These are phyloP conservation scores for Yarrowia phangngaensis DNA, from an alignment of 805 yeast species.

Conservation along the genomic window DNA sequence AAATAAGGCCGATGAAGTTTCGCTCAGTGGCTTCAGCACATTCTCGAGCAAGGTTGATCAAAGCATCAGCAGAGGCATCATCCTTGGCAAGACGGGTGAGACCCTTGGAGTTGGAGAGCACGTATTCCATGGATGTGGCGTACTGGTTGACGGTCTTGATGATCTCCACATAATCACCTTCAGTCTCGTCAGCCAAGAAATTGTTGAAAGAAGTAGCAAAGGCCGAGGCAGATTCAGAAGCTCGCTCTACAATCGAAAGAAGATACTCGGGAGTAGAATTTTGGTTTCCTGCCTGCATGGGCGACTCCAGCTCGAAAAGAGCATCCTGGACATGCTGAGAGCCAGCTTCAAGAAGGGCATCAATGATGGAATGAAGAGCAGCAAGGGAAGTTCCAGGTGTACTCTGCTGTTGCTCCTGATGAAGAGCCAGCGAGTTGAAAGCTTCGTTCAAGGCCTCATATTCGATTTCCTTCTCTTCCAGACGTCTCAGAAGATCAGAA, in stretches of 20 bases:
- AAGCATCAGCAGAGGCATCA: conserved; percentile 51
- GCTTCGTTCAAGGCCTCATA: conserved; percentile 76
- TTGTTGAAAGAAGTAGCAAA: conserved; percentile 74
- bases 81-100: conserved; percentile 52
- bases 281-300: conserved; percentile 78
- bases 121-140: conserved; percentile 57
- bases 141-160: conserved; percentile 62
- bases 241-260: conserved; percentile 64
- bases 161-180: conserved; percentile 57
- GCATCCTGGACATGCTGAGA: conserved; percentile 71
- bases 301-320: conserved; percentile 63
- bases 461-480: conserved; percentile 71
- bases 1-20: conserved; percentile 57
- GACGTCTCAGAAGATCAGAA: conserved; percentile 40
- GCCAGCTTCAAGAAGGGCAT: conserved; percentile 66
- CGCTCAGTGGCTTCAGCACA: conserved; percentile 58
- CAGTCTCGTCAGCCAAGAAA: conserved; percentile 69
- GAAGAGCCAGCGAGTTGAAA: conserved; percentile 47
- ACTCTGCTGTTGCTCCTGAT: conserved; percentile 44
- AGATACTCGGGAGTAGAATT: conserved; percentile 68
- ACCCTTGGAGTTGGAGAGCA: conserved; percentile 67
- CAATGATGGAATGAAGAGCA: conserved; percentile 55
- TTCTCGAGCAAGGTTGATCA: conserved; percentile 49
- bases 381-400: conserved; percentile 48
- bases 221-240: conserved; percentile 68